Conservation (phyloP, 208 protist species). For the Trypanosoma mega region DNA sequence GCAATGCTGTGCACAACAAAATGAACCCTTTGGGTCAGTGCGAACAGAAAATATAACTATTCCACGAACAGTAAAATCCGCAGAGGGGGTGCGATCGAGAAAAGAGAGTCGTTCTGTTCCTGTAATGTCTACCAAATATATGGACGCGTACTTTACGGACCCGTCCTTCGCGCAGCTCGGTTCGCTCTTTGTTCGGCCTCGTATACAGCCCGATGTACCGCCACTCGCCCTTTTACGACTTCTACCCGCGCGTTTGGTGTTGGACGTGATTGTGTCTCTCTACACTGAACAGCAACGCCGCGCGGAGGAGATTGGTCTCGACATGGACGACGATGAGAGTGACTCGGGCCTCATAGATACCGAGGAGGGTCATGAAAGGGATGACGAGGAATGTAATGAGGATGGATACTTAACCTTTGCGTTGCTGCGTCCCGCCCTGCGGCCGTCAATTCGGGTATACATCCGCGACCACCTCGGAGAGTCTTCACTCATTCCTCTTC, state of each 20-base stretch:
- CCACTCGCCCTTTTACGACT: conserved; percentile 3
- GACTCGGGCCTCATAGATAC: too few relatives aligned
- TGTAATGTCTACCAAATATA: conserved; percentile 21
- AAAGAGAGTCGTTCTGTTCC: neutral
- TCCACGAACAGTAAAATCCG: neutral
- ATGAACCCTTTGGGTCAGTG: too few relatives aligned
- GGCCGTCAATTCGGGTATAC: conserved; percentile 16
- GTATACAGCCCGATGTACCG: conserved; percentile 10
- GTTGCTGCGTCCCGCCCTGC: neutral
- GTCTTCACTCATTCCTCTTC: conserved; percentile 17
- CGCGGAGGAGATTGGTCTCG: conserved; percentile 24
- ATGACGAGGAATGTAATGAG: neutral
- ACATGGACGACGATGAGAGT: conserved; percentile 10
- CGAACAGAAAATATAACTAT: too few relatives aligned
- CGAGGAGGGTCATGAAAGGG: neutral
- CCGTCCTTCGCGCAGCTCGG: neutral
- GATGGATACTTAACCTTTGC: conserved; percentile 10
- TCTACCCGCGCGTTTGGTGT: conserved; percentile 15
- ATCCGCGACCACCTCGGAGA: conserved; percentile 25
- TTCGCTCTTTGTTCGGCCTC: conserved; percentile 14
- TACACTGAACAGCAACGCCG: conserved; percentile 14
- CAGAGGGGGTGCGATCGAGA: too few relatives aligned
- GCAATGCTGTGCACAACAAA: too few relatives aligned
- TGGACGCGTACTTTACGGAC: conserved; percentile 16
- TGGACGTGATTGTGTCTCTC: conserved; percentile 18